Evolutionary conservation across 257 asterid species (phyloP), one percentile per base, ranked within the genome.

Genomic region (Gentiana dahurica): DNA sequence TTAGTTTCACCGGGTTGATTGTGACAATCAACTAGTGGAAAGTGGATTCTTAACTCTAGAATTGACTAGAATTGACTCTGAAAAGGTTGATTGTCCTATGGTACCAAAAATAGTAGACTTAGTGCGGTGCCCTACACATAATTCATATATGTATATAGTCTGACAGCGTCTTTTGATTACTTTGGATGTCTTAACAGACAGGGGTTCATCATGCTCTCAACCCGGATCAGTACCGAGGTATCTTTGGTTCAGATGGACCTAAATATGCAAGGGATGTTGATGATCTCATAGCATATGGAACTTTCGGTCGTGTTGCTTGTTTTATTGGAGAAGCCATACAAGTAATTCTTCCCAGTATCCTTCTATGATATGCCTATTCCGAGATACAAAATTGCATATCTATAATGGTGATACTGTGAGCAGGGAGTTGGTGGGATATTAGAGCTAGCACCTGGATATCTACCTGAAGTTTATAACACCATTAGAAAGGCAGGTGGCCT

Each of bases 391-490:
- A 41, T 41, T 3, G 46, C 46, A 41, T 41, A 10, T 41, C 9
- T 4, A 41, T 4, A 41, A 41, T 41, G 46, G 46, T 41, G 24
- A 4, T 75, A 45, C 58, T 61, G 58, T 36, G 64, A 41, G 34
- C 57, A 91, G 98, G 97, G 98, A 57, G 98, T 87, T 49, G 98
- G 98, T 67, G 98, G 98, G 45, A 74, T 91, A 36, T 68, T 85
- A 81, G 98, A 91, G 79, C 80, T 87, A 81, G 98, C 98, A 9
- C 98, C 97, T 0, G 98, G 95, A 57, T 91, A 91, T 66, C 68
- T 91, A 73, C 85, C 94, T 9, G 81, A 90, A 37, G 98, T 83
- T 54, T 91, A 87, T 61, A 76, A 56, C 59, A 73, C 78, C 59
- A 56, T 91, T 44, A 80, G 68, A 73, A 85, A 81, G 47, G 94